Evolutionary conservation across 176 grass and related monocot species (phyloP).

Genomic region (Cenchrus fungigraminus): DNA sequence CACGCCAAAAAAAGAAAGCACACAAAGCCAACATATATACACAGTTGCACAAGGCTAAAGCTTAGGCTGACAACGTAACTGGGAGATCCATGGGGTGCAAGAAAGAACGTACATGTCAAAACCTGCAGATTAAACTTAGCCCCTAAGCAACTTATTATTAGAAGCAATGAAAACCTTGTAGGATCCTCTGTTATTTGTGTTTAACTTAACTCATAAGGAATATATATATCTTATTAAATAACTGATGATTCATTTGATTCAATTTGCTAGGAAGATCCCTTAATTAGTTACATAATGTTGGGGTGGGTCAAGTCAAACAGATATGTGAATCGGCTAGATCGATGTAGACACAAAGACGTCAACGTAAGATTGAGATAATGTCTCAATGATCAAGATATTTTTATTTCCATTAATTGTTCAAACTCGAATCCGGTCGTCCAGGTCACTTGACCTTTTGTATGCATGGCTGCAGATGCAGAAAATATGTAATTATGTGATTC

Average conservation of each 20-base stretch:
- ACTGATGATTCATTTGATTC: no score
- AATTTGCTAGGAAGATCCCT: neutral
- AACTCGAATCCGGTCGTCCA: no score
- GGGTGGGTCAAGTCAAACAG: neutral
- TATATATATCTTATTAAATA: neutral
- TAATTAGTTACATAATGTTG: neutral
- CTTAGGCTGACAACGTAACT: neutral
- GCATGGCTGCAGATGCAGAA: no score
- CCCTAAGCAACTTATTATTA: slow-evolving; percentile 26
- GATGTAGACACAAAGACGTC: neutral
- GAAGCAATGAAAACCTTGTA: neutral
- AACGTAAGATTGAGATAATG: no score
- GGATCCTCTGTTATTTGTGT: neutral
- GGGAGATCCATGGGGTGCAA: neutral
- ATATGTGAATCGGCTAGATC: neutral
- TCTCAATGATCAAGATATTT: no score
- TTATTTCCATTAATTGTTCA: no score
- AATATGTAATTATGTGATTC: no score
- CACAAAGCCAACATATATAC: neutral
- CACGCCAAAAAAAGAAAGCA: slow-evolving; percentile 15
- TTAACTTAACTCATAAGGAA: neutral
- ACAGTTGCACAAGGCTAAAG: slow-evolving; percentile 21
- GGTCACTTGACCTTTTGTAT: no score
- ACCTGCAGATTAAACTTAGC: slow-evolving; percentile 38
- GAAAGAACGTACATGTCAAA: slow-evolving; percentile 26